Evolutionary conservation across 176 grass and related monocot genomes (phyloP).

Genomic region (Bothriochloa decipiens): DNA sequence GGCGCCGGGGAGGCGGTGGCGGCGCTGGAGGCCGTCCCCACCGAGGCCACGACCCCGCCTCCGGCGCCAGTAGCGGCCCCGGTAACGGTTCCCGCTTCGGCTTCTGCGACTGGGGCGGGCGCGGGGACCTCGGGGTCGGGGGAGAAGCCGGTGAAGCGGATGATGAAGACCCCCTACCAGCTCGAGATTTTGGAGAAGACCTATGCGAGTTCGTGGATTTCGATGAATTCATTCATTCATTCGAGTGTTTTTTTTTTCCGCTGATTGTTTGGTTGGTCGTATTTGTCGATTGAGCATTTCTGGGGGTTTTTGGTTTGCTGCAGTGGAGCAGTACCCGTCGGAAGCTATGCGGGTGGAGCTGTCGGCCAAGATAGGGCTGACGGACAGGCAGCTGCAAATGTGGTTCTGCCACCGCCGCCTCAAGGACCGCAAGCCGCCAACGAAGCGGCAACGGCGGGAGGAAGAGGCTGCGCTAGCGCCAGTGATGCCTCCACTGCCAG

Average conservation of each 20-base stretch:
- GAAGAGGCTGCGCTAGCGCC: constrained; percentile 42
- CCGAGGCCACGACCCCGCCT: constrained; percentile 21
- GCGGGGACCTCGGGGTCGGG: constrained; percentile 40
- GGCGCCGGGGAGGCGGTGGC: constrained; percentile 29
- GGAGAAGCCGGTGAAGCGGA: constrained; percentile 73
- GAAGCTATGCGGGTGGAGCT: constrained; percentile 76
- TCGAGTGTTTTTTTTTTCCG: not conserved
- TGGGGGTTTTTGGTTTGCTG: constrained; percentile 34
- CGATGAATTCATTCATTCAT: not conserved
- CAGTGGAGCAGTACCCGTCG: constrained; percentile 89
- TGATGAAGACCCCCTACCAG: constrained; percentile 99
- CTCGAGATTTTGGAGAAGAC: constrained; percentile 89
- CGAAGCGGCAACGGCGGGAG: constrained; percentile 63
- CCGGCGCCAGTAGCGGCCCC: constrained; percentile 11
- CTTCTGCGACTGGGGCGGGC: constrained; percentile 22
- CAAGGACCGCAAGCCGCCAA: constrained; percentile 81
- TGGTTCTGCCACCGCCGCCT: constrained; percentile 98
- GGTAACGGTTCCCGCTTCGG: not conserved
- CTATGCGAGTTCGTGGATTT: constrained; percentile 65
- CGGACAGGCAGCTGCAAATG: constrained; percentile 97
- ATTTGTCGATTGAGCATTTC: constrained; percentile 31
- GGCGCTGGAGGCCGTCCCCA: not conserved
- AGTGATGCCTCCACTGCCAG: constrained; percentile 28
- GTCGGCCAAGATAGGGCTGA: constrained; percentile 77
- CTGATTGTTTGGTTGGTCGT: not conserved